These are phyloP conservation scores for Pseudogymnoascus sp. DNA, from an alignment of 2,329 filamentous ascomycete genomes.

Conservation along the genomic window DNA sequence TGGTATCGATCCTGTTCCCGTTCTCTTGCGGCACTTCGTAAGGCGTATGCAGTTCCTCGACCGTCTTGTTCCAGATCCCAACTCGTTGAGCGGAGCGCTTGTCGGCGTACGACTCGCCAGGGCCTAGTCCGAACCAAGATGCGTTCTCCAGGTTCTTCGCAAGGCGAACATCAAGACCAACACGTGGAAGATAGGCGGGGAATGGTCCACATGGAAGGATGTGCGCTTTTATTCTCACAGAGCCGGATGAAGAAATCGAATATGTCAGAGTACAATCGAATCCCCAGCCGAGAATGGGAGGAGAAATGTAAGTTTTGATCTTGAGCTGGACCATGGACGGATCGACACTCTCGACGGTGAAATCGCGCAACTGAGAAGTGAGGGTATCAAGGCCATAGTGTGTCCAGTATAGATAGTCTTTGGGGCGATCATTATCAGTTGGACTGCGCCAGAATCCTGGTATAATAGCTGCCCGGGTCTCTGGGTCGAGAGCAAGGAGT, in stretches of 20 bases:
- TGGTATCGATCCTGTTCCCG: constrained; percentile 53
- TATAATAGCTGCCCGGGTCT: constrained; percentile 31
- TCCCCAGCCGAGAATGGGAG: constrained; percentile 55
- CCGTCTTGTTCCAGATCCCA: constrained; percentile 38
- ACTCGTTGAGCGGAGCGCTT: constrained; percentile 48
- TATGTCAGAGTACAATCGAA: constrained; percentile 43
- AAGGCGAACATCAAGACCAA: constrained; percentile 52
- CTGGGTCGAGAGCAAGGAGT: constrained; percentile 32
- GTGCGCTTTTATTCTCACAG: constrained; percentile 39
- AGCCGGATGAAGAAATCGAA: constrained; percentile 39
- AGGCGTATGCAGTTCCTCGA: constrained; percentile 45
- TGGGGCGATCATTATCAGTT: constrained; percentile 55
- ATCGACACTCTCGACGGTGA: constrained; percentile 27
- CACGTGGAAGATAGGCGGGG: constrained; percentile 50
- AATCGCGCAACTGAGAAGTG: constrained; percentile 39
- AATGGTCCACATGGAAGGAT: constrained; percentile 38
- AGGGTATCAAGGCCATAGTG: constrained; percentile 41
- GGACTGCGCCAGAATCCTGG: constrained; percentile 55
- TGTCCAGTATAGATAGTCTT: constrained; percentile 50
- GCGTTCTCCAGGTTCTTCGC: constrained; percentile 39
- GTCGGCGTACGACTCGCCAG: constrained; percentile 57
- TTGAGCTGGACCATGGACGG: constrained; percentile 30
- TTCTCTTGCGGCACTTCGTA: constrained; percentile 65
- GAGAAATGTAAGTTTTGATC: constrained; percentile 44
- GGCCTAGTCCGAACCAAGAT: constrained; percentile 55